Percentiles rank a stretch among this genome's conserved stretches.
phyloP scores from a whole-genome alignment of 768 basidiomycete genomes.

The Hypsizygus marmoreus region DNA sequence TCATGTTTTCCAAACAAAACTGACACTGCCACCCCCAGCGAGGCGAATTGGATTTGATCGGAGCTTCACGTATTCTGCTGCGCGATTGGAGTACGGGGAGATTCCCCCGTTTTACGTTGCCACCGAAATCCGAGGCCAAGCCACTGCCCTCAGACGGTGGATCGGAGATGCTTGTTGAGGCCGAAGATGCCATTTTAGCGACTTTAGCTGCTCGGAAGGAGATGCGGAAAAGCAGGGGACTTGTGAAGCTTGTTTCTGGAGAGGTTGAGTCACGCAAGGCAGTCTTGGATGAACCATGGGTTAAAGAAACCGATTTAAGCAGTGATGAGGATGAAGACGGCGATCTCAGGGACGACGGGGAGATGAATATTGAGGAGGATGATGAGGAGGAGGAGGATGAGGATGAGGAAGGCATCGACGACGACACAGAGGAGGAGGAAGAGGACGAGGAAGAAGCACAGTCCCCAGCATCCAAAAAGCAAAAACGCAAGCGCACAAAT shows the following conservation, averaged over 20 bases:
- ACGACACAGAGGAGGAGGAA: slow-evolving; percentile 40
- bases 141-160: slow-evolving; percentile 11
- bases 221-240: slow-evolving; percentile 57
- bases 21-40: slow-evolving; percentile 42
- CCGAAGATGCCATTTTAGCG: slow-evolving; percentile 53
- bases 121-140: slow-evolving; percentile 30
- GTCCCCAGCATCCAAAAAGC: slow-evolving; percentile 35
- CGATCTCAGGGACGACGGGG: slow-evolving; percentile 36
- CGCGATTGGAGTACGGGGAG: slow-evolving; percentile 83
- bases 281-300: slow-evolving; percentile 42
- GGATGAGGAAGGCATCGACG: slow-evolving; percentile 33
- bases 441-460: slow-evolving; percentile 37
- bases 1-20: neutral
- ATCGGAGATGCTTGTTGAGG: slow-evolving; percentile 37
- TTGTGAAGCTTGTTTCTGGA: slow-evolving; percentile 53
- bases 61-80: slow-evolving; percentile 77
- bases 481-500: slow-evolving; percentile 47
- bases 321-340: slow-evolving; percentile 40
- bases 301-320: slow-evolving; percentile 31
- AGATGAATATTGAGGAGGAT: slow-evolving; percentile 32
- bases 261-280: slow-evolving; percentile 39
- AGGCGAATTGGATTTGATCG: slow-evolving; percentile 70
- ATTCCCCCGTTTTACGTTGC: slow-evolving; percentile 71
- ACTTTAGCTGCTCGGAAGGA: slow-evolving; percentile 61
- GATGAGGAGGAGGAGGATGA: slow-evolving; percentile 42